Evolutionary conservation across 164 flowering plant genomes (phyloP).

Genomic region (Aristolochia fimbriata): DNA sequence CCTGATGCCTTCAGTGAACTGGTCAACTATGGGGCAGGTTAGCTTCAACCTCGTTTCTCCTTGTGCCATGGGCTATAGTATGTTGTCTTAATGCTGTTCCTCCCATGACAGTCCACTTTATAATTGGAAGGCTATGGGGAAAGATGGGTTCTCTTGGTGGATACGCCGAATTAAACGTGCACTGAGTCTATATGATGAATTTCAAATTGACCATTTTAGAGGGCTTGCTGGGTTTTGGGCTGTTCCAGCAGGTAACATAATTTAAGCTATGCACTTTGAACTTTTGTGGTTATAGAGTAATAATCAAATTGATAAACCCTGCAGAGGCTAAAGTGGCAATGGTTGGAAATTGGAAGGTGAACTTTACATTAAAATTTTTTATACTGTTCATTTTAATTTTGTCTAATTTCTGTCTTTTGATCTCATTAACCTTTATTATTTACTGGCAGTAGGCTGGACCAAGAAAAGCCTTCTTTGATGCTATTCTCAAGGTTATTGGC

Average conservation of each 20-base stretch:
- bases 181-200: slow-evolving; percentile 76
- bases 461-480: slow-evolving; percentile 74
- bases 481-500: slow-evolving; percentile 67
- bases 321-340: slow-evolving; percentile 86
- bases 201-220: slow-evolving; percentile 93
- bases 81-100: not conserved
- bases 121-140: slow-evolving; percentile 92
- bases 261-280: not conserved
- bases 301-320: slow-evolving; percentile 11
- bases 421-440: slow-evolving; percentile 6
- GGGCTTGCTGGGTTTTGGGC: slow-evolving; percentile 99
- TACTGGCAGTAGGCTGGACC: slow-evolving; percentile 84
- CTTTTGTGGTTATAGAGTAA: not conserved
- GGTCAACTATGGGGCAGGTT: slow-evolving; percentile 99
- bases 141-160: slow-evolving; percentile 90
- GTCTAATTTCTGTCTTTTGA: not conserved
- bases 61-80: too few relatives aligned
- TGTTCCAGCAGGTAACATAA: slow-evolving; percentile 80
- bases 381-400: slow-evolving; percentile 1
- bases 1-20: slow-evolving; percentile 99
- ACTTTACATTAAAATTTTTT: not conserved
- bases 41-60: too few relatives aligned
- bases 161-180: slow-evolving; percentile 67
- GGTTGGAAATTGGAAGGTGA: slow-evolving; percentile 89
- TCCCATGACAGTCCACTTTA: slow-evolving; percentile 21